These are phyloP conservation scores for Neofusicoccum umdonicola DNA, from an alignment of 2,329 filamentous ascomycete genomes.

Conservation along the genomic window DNA sequence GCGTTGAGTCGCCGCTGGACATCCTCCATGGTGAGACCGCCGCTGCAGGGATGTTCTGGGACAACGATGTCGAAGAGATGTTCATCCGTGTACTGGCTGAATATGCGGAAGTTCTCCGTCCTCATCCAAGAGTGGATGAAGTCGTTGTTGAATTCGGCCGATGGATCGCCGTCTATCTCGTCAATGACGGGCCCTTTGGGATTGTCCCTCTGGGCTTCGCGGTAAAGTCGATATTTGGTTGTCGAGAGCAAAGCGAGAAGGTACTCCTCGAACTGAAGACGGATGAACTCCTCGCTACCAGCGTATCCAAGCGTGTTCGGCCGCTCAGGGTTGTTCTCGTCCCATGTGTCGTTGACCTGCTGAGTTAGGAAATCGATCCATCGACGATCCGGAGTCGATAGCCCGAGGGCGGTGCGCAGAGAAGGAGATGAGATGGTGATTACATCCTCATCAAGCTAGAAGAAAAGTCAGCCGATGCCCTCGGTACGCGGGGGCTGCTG, in stretches of 20 bases:
- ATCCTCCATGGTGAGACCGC: conserved; percentile 89
- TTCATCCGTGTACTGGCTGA: conserved; percentile 69
- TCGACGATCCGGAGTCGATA: conserved; percentile 83
- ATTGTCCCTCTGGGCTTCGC: conserved; percentile 47
- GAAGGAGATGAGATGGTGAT: conserved; percentile 81
- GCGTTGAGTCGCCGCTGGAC: conserved; percentile 73
- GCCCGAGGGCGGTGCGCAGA: conserved; percentile 68
- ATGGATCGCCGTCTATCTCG: conserved; percentile 72
- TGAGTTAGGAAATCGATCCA: conserved; percentile 98
- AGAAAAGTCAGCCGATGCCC: background rate
- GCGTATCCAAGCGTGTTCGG: conserved; percentile 95
- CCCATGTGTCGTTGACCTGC: conserved; percentile 94
- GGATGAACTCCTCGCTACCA: conserved; percentile 95
- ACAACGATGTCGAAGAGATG: conserved; percentile 94
- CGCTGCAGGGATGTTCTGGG: conserved; percentile 88
- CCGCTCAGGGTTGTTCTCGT: conserved; percentile 78
- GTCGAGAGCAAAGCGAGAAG: conserved; percentile 82
- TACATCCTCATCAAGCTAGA: conserved; percentile 76
- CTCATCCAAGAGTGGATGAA: conserved; percentile 85
- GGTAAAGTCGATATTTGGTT: conserved; percentile 74
- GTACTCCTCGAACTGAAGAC: conserved; percentile 96
- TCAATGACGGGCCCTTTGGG: conserved; percentile 59
- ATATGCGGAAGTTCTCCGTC: conserved; percentile 90
- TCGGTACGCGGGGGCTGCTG: too few species aligned
- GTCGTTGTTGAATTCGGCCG: conserved; percentile 75